Evolutionary conservation across 1,139 yeast genomes (phyloP).

Genomic region (Taiozyma sp.): DNA sequence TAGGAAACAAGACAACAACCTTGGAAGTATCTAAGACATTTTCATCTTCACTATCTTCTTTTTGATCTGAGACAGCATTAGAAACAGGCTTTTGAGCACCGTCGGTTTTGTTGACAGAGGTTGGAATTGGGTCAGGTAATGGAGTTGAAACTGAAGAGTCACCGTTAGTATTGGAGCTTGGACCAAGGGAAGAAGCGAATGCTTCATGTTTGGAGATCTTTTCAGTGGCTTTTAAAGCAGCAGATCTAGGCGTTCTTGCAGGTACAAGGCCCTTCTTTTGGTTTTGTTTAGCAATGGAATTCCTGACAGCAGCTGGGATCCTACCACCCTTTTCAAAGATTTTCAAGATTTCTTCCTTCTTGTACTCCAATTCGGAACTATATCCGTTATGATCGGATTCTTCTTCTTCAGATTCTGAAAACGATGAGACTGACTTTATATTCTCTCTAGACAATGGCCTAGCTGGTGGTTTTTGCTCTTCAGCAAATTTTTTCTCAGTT

Average conservation of each 20-base stretch:
- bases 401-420: constrained; percentile 12
- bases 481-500: background rate
- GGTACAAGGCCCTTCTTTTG: constrained; percentile 8
- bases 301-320: constrained; percentile 29
- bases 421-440: constrained; percentile 9
- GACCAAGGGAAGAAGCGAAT: no score
- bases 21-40: background rate
- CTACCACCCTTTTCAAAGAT: constrained; percentile 23
- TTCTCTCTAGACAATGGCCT: background rate
- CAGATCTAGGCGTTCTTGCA: constrained; percentile 4
- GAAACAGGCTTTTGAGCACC: background rate
- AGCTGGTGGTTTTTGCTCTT: constrained; percentile 1
- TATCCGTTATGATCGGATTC: constrained; percentile 6
- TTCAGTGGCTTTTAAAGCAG: constrained; percentile 10
- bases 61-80: background rate
- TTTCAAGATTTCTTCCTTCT: constrained; percentile 19
- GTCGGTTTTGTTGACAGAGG: background rate
- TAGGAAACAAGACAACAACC: background rate
- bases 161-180: background rate
- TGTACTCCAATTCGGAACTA: constrained; percentile 9
- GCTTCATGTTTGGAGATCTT: constrained; percentile 4
- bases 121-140: background rate
- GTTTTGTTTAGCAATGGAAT: constrained; percentile 28
- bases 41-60: background rate
- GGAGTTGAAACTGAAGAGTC: background rate